Conservation (phyloP, 108 stramenopile genomes). For the Stephanodiscus minutulus region DNA sequence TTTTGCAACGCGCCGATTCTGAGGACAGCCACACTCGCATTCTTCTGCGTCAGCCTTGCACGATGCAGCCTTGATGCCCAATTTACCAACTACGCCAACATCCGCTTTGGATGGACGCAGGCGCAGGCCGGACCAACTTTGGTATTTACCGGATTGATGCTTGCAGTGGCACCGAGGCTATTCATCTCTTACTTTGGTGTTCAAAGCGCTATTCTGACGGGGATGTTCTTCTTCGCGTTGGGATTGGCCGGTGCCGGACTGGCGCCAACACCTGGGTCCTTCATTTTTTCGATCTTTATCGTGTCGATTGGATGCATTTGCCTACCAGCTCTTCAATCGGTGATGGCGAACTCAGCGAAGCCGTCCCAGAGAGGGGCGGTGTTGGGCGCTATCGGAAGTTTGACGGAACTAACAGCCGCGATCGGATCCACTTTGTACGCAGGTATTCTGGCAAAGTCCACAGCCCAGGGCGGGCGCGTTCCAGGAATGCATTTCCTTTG, state of each 20-base stretch:
- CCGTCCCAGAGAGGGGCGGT: slow-evolving; percentile 18
- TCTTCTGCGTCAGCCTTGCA: slow-evolving; percentile 17
- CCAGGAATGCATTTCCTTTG: slow-evolving; percentile 16
- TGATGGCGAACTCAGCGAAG: slow-evolving; percentile 15
- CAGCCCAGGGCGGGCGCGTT: slow-evolving; percentile 12
- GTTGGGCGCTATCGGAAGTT: slow-evolving; percentile 25
- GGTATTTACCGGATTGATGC: slow-evolving; percentile 26
- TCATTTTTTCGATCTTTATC: slow-evolving; percentile 23
- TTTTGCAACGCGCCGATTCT: slow-evolving; percentile 24
- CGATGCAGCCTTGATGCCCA: slow-evolving; percentile 20
- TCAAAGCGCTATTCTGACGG: slow-evolving; percentile 11
- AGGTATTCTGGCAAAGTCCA: slow-evolving; percentile 11
- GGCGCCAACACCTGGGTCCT: slow-evolving; percentile 12
- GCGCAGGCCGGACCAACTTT: slow-evolving; percentile 23
- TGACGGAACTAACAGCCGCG: slow-evolving; percentile 26
- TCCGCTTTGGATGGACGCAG: slow-evolving; percentile 26
- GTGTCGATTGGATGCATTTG: slow-evolving; percentile 13
- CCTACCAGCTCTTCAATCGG: slow-evolving; percentile 17
- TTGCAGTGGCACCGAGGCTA: slow-evolving; percentile 25
- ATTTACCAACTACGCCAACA: slow-evolving; percentile 25
- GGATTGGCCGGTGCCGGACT: slow-evolving; percentile 20
- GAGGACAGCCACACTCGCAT: slow-evolving; percentile 12
- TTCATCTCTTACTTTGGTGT: slow-evolving; percentile 21
- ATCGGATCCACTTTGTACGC: slow-evolving; percentile 28
- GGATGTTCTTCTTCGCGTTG: slow-evolving; percentile 13